Evolutionary conservation across 805 yeast genomes (phyloP).

Genomic region (Wickerhamomyces bisporus): DNA sequence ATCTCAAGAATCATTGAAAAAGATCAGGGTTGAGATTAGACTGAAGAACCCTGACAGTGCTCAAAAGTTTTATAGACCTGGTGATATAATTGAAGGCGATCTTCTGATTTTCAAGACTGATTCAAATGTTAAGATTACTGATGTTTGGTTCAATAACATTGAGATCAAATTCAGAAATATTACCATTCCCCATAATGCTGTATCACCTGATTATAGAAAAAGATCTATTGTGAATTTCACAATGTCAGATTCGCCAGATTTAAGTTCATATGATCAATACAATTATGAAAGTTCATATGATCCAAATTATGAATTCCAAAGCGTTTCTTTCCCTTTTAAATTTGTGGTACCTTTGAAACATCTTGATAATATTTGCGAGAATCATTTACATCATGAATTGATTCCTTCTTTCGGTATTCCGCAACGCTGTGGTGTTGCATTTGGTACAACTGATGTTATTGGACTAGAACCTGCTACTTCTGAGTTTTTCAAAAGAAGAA

Average conservation of each 20-base stretch:
- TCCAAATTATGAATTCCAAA: constrained; percentile 6
- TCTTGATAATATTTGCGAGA: constrained; percentile 13
- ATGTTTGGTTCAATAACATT: constrained; percentile 16
- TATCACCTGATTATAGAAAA: neutral
- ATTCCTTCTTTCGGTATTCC: constrained; percentile 17
- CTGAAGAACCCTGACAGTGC: neutral
- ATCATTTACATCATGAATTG: constrained; percentile 7
- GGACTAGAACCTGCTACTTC: constrained; percentile 10
- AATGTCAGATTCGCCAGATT: constrained; percentile 15
- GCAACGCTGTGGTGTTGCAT: constrained; percentile 12
- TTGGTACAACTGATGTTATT: constrained; percentile 12
- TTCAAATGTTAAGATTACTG: constrained; percentile 6
- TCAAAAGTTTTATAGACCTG: constrained; percentile 13
- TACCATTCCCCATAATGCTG: constrained; percentile 2
- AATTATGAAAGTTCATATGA: constrained; percentile 10
- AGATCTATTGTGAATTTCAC: constrained; percentile 9
- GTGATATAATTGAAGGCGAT: constrained; percentile 14
- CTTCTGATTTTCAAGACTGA: constrained; percentile 8
- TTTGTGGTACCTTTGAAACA: constrained; percentile 14
- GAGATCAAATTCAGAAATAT: constrained; percentile 16
- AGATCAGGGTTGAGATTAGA: constrained; percentile 12
- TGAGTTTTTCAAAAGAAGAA: neutral
- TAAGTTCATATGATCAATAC: too few species aligned
- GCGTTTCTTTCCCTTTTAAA: constrained; percentile 13
- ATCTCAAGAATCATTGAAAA: constrained; percentile 12